Evolutionary conservation across 805 yeast genomes (phyloP).

Genomic region (Saccharomycopsis fodiens): DNA sequence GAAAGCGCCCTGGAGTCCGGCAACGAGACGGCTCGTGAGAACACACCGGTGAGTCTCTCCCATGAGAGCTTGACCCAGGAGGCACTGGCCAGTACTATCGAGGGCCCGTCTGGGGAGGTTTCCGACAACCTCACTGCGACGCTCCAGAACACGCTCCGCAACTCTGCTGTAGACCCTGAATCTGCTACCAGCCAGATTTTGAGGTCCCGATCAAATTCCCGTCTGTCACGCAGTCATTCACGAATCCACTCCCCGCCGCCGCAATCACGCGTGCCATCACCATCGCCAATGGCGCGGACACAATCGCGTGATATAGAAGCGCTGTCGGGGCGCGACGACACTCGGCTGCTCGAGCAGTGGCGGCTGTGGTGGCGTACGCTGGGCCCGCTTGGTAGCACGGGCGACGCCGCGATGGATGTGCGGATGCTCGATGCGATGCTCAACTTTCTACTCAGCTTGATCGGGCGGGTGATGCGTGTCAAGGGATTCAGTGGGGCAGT

Average conservation of each 20-base stretch:
- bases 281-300: conserved; percentile 6
- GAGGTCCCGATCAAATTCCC: conserved; percentile 12
- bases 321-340: background rate
- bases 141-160: conserved; percentile 1
- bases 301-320: conserved; percentile 4
- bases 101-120: no score
- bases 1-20: background rate
- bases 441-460: no score
- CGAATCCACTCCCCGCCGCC: conserved; percentile 16
- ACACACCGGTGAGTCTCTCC: no score
- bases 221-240: conserved; percentile 10
- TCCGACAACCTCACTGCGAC: background rate
- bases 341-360: background rate
- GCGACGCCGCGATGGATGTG: no score
- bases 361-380: no score
- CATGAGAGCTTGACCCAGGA: no score
- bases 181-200: conserved; percentile 8
- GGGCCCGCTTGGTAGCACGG: no score
- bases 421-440: no score
- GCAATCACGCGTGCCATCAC: conserved; percentile 6
- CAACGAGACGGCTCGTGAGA: no score
- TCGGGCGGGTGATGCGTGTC: no score
- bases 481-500: no score
- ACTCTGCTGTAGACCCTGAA: conserved; percentile 2
- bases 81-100: no score